phyloP scores from a whole-genome alignment of 1,139 yeast genomes.

The Taphrina deformans region DNA sequence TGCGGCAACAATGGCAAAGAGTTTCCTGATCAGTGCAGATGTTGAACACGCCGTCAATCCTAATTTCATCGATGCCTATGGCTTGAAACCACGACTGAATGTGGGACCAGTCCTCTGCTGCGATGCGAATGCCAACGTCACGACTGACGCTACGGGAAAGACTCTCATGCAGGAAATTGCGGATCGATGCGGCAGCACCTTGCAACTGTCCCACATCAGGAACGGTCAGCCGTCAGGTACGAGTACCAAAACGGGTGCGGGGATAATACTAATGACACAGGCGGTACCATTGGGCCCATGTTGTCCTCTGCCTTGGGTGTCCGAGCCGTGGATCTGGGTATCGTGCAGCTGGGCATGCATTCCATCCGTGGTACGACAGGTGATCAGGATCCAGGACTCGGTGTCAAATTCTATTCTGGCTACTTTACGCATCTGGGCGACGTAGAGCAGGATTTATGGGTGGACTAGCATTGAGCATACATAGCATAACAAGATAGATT shows the following conservation, averaged over 20 bases:
- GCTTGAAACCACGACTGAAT: constrained; percentile 78
- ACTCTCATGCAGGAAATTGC: constrained; percentile 69
- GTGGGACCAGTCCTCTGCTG: constrained; percentile 89
- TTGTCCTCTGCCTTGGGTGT: constrained; percentile 85
- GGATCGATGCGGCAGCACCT: constrained; percentile 47
- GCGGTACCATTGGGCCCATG: constrained; percentile 93
- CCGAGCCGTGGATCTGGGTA: constrained; percentile 87
- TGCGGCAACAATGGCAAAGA: constrained; percentile 56
- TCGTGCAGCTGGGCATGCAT: constrained; percentile 94
- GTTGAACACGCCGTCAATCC: constrained; percentile 98
- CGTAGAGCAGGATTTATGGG: constrained; percentile 36
- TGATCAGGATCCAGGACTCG: constrained; percentile 44
- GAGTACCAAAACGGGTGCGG: neutral
- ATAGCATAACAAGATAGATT: neutral
- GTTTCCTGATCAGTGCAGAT: constrained; percentile 88
- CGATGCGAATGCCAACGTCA: constrained; percentile 93
- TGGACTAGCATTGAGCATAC: constrained; percentile 28
- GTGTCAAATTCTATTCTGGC: constrained; percentile 37
- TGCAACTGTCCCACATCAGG: constrained; percentile 78
- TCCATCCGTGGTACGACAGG: constrained; percentile 95
- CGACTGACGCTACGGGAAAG: constrained; percentile 89
- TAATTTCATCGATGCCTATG: constrained; percentile 71
- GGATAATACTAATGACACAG: neutral
- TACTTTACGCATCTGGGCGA: constrained; percentile 36
- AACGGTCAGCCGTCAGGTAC: constrained; percentile 92